Evolutionary conservation across 148 eudicot species (phyloP).

Genomic region (Rhododendron kiyosumense): DNA sequence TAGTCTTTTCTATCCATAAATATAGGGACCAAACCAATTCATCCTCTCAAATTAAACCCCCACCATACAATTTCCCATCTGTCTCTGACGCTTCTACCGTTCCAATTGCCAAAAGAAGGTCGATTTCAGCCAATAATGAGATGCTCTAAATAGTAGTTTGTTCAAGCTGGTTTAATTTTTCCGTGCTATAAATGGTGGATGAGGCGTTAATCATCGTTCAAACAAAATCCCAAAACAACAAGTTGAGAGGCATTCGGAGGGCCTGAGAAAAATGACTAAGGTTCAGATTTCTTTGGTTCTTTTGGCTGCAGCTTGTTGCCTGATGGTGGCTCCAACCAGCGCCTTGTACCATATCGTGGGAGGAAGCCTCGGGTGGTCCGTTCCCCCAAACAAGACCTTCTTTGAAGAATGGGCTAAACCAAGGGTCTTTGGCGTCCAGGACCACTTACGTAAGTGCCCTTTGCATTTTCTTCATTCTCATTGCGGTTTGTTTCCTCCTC

Average conservation of each 20-base stretch:
- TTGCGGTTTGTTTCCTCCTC: not conserved
- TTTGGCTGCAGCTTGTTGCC: constrained; percentile 17
- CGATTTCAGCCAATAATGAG: not conserved
- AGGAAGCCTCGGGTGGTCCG: constrained; percentile 43
- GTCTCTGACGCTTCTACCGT: not conserved
- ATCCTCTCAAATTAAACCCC: constrained; percentile 1
- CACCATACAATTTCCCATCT: not conserved
- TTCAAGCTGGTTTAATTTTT: not conserved
- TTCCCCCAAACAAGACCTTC: constrained; percentile 43
- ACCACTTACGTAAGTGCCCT: constrained; percentile 33
- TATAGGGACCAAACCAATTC: not conserved
- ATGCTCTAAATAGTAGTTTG: constrained; percentile 3
- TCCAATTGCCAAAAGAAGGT: not conserved
- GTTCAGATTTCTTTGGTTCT: constrained; percentile 23
- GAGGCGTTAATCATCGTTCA: not conserved
- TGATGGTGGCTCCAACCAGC: constrained; percentile 22
- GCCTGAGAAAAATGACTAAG: constrained; percentile 20
- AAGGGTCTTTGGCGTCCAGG: constrained; percentile 37
- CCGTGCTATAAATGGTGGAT: not conserved
- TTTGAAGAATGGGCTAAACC: constrained; percentile 51
- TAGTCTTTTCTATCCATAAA: not conserved
- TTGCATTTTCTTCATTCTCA: not conserved
- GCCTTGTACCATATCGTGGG: constrained; percentile 55
- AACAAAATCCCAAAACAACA: not conserved
- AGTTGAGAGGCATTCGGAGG: not conserved